Conservation (phyloP, 441 rosid species). For the Aquilaria agallochum region DNA sequence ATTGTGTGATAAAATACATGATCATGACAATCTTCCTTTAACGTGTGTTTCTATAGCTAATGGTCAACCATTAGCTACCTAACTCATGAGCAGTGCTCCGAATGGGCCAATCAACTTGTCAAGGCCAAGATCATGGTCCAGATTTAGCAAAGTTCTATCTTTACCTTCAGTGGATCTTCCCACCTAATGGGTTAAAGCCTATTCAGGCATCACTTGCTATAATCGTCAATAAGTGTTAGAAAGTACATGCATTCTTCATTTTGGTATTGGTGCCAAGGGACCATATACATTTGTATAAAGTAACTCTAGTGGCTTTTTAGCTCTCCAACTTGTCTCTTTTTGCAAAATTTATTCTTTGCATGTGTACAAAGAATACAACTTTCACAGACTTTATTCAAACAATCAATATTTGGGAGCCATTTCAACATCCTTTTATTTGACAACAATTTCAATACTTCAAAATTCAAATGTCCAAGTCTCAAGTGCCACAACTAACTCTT, state of each 20-base stretch:
- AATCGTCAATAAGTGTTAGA: neutral
- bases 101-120: too few relatives aligned
- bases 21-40: too few relatives aligned
- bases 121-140: too few relatives aligned
- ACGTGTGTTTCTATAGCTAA: too few relatives aligned
- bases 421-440: slow-evolving; percentile 4
- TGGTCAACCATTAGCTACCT: too few relatives aligned
- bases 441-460: neutral
- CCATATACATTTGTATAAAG: slow-evolving; percentile 4
- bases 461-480: neutral
- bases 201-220: neutral
- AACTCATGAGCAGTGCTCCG: too few relatives aligned
- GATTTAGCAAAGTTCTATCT: too few relatives aligned
- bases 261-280: neutral
- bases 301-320: neutral
- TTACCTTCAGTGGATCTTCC: too few relatives aligned
- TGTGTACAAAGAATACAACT: slow-evolving; percentile 3
- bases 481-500: too few relatives aligned
- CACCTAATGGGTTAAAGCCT: too few relatives aligned
- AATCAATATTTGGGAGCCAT: neutral
- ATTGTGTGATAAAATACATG: too few relatives aligned
- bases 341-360: neutral
- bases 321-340: neutral
- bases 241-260: neutral
- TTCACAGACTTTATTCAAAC: neutral